Evolutionary conservation across 139 green algal species (phyloP).

Genomic region (Micromonas commoda): DNA sequence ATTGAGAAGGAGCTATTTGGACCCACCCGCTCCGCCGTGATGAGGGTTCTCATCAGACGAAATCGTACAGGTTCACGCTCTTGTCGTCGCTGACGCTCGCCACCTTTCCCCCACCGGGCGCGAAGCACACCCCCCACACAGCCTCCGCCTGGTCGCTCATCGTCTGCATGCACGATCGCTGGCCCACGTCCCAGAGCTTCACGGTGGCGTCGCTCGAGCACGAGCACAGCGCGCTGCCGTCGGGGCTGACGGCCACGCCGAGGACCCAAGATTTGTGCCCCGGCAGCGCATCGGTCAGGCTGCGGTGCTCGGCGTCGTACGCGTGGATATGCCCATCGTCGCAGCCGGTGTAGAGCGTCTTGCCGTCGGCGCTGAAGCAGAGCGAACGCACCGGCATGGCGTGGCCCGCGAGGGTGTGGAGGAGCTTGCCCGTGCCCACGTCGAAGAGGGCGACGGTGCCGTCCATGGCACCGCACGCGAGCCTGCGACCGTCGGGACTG

Average conservation of each 20-base stretch:
- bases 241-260: constrained; percentile 57
- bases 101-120: background rate
- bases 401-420: constrained; percentile 6
- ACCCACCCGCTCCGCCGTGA: no score
- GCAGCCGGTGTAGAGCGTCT: constrained; percentile 68
- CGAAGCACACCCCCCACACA: constrained; percentile 3
- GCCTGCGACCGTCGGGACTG: background rate
- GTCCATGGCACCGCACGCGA: constrained; percentile 23
- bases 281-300: constrained; percentile 67
- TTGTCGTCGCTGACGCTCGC: background rate
- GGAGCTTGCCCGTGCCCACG: background rate
- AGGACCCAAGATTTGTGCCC: constrained; percentile 84
- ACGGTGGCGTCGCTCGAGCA: constrained; percentile 61
- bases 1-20: no score
- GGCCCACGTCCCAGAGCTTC: constrained; percentile 75
- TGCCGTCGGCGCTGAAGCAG: constrained; percentile 19
- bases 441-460: constrained; percentile 28
- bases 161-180: constrained; percentile 61
- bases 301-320: constrained; percentile 66
- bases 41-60: background rate
- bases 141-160: constrained; percentile 39
- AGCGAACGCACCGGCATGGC: constrained; percentile 16
- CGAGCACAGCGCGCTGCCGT: constrained; percentile 56
- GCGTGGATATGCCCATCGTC: constrained; percentile 81
- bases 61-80: background rate